Percentiles rank a stretch among this genome's conserved stretches.
These are phyloP conservation scores for Flaveria bidentis DNA, from an alignment of 129 eudicot genomes.

Conservation along the genomic window DNA sequence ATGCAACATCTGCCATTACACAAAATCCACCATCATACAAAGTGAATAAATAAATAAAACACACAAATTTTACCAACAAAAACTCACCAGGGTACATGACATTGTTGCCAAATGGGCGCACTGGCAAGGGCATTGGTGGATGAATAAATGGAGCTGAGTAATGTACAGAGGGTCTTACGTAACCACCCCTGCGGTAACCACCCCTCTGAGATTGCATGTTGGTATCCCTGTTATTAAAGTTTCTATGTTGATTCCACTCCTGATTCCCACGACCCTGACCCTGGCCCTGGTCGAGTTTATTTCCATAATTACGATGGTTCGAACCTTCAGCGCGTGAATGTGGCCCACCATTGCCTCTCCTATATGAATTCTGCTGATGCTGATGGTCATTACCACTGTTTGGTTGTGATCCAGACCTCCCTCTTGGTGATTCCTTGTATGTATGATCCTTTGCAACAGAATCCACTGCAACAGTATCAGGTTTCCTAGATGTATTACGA, in stretches of 20 bases:
- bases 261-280: slow-evolving; percentile 71
- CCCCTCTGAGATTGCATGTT: slow-evolving; percentile 61
- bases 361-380: slow-evolving; percentile 52
- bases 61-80: slow-evolving; percentile 2
- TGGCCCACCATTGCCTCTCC: slow-evolving; percentile 61
- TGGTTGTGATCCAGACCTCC: slow-evolving; percentile 49
- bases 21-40: slow-evolving; percentile 17
- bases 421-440: slow-evolving; percentile 54
- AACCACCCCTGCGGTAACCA: slow-evolving; percentile 57
- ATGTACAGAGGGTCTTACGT: slow-evolving; percentile 45
- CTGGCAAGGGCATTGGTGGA: slow-evolving; percentile 47
- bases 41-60: background rate
- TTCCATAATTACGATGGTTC: slow-evolving; percentile 52
- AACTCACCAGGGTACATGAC: slow-evolving; percentile 66
- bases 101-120: slow-evolving; percentile 54
- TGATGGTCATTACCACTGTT: slow-evolving; percentile 51
- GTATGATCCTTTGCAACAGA: slow-evolving; percentile 43
- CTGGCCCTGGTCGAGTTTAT: slow-evolving; percentile 53
- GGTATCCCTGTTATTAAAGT: slow-evolving; percentile 53
- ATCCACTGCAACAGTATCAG: slow-evolving; percentile 38
- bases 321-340: slow-evolving; percentile 69
- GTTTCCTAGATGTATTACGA: slow-evolving; percentile 36
- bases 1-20: slow-evolving; percentile 56
- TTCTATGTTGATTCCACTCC: slow-evolving; percentile 63
- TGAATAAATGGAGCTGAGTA: slow-evolving; percentile 47